A percentile compares a stretch with the other conserved stretches of the same genome.
phyloP scores from a whole-genome alignment of 2,329 filamentous ascomycete genomes.

The Talaromyces sp. region DNA sequence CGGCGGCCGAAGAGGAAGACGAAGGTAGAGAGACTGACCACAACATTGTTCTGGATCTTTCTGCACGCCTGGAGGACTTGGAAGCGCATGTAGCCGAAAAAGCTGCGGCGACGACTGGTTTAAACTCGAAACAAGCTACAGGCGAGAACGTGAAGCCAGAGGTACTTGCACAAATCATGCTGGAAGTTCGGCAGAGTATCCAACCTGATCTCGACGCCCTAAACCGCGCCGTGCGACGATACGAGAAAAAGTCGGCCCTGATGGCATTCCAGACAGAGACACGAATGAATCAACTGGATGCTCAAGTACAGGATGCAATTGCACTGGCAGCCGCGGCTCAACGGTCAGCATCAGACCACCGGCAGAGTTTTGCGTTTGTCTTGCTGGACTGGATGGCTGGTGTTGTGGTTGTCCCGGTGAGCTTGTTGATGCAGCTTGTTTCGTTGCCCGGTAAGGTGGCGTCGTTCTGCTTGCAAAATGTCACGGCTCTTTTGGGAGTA shows the following conservation, averaged over 20 bases:
- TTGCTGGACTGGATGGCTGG: conserved; percentile 38
- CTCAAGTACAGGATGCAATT: conserved; percentile 69
- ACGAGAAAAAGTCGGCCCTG: conserved; percentile 81
- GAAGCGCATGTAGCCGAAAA: conserved; percentile 55
- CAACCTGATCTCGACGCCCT: conserved; percentile 83
- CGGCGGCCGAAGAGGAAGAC: conserved; percentile 21
- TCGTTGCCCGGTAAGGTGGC: conserved; percentile 31
- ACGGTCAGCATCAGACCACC: conserved; percentile 25
- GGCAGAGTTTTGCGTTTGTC: conserved; percentile 26
- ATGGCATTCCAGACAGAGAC: conserved; percentile 72
- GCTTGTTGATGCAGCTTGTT: conserved; percentile 29
- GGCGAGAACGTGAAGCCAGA: conserved; percentile 28
- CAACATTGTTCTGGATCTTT: conserved; percentile 52
- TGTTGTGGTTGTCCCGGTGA: conserved; percentile 35
- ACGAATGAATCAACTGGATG: conserved; percentile 67
- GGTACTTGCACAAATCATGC: conserved; percentile 38
- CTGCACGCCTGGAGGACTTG: conserved; percentile 64
- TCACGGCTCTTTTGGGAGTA: conserved; percentile 11
- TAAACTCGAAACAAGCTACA: conserved; percentile 11
- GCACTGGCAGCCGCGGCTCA: conserved; percentile 72
- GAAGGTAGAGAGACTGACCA: conserved; percentile 26
- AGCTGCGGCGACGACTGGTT: conserved; percentile 1
- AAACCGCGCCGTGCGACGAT: conserved; percentile 81
- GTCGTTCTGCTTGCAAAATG: conserved; percentile 21
- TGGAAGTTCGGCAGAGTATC: conserved; percentile 61